A percentile compares a stretch with the other conserved stretches of the same genome.
Evolutionary conservation across 129 eudicot genomes (phyloP).

Genomic region (Pittosporum tobira): DNA sequence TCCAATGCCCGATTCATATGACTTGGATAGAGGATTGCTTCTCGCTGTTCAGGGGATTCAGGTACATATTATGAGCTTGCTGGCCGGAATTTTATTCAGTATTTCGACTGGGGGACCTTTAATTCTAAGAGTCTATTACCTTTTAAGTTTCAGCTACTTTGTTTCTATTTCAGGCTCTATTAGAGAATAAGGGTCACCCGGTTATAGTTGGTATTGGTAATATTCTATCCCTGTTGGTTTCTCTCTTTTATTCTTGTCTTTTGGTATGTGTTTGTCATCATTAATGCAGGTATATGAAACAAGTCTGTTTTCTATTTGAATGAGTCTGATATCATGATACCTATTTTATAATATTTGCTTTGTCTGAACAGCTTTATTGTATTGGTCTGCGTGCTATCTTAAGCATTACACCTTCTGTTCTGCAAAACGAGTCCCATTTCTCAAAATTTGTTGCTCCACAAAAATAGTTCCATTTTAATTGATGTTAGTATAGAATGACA

Average conservation of each 20-base stretch:
- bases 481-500: too few species aligned
- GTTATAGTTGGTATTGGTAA: constrained; percentile 95
- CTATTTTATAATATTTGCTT: not conserved
- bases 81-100: constrained; percentile 4
- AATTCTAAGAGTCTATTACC: constrained; percentile 1
- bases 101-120: not conserved
- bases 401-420: not conserved
- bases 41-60: constrained; percentile 97
- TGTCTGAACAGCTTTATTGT: not conserved
- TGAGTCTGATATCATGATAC: not conserved
- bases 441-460: too few species aligned
- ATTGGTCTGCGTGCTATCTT: not conserved
- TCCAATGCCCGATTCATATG: constrained; percentile 96
- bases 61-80: constrained; percentile 25
- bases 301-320: not conserved
- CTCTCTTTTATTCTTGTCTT: constrained; percentile 5
- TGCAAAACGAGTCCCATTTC: too few species aligned
- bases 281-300: not conserved
- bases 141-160: constrained; percentile 5
- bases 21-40: constrained; percentile 89
- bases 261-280: not conserved
- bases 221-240: constrained; percentile 4
- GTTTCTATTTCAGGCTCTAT: constrained; percentile 51
- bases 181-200: constrained; percentile 91
- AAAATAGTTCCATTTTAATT: too few species aligned